Base-by-base conservation (phyloP, 2,329 filamentous ascomycete genomes). In the Claviceps pusilla region DNA sequence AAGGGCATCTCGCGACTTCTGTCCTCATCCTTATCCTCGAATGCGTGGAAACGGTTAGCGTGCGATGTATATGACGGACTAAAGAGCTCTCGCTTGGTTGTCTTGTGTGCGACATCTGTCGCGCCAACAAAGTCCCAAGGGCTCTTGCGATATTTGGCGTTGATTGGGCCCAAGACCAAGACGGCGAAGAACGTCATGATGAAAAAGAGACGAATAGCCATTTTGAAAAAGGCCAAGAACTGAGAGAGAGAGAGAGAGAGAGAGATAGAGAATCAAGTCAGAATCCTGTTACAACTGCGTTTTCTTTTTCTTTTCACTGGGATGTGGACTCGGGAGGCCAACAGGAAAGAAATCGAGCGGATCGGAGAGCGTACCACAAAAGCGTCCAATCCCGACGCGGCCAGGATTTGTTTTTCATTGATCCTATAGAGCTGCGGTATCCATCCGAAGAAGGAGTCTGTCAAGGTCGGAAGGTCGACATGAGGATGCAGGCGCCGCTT, bases 211-310 rank as follows among this genome's bases (percentile, higher is more conserved):
- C 86, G 87, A 59, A 89, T 87, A 12, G 91, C 85, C 82, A 97
- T 93, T 67, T 90, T 94, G 76, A 96, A 97, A 70, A 98, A 98
- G 16, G 85, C 80, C 14, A 98, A 76, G 65, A 98, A 96, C 79
- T 71, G 16, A 10, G 6, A n/a, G 10, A 37, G 11, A 37, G 11
- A 37, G 10, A 37, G 31, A 33, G 4, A 33, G 31, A 33, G 7
- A 33, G 4, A 33, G 31, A 5, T 1, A 33, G 31, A 5, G 31
- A 33, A 7, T 2, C 33, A 7, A 10, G 54, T 68, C 53, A 65
- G 57, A 53, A 52, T 39, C 19, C 45, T 39, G 19, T 19, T 19
- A 19, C 19, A 19, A 19, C 19, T 19, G 19, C 19, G 19, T 19
- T 19, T 19, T 19, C 19, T 19, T 19, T 19, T 19, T 19, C 19